phyloP scores from a whole-genome alignment of 257 asterid genomes.

The Solanum verrucosum region DNA sequence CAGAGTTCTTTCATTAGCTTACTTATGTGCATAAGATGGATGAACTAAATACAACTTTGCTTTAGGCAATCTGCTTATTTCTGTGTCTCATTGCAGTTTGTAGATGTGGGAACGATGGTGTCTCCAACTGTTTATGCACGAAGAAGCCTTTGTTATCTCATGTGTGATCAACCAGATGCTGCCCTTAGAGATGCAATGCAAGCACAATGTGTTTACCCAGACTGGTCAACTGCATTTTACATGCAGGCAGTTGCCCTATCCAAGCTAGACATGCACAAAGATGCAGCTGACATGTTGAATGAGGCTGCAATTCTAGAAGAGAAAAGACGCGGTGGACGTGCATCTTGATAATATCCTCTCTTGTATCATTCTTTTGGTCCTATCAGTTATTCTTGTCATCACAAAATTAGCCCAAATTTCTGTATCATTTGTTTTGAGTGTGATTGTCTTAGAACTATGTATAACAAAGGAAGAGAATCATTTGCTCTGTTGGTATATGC shows the following conservation, averaged over 20 bases:
- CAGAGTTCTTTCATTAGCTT: background rate
- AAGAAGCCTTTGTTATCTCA: constrained; percentile 80
- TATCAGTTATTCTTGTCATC: background rate
- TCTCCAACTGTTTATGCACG: constrained; percentile 97
- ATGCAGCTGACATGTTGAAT: constrained; percentile 94
- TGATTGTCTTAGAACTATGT: constrained; percentile 27
- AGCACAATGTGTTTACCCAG: constrained; percentile 84
- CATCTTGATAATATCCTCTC: constrained; percentile 11
- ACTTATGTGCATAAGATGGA: background rate
- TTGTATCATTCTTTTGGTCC: background rate
- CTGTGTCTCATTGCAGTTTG: constrained; percentile 43
- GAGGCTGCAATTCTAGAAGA: constrained; percentile 87
- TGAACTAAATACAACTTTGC: background rate
- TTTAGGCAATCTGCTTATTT: background rate
- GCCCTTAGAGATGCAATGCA: constrained; percentile 99
- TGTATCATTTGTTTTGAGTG: constrained; percentile 35
- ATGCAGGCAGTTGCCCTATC: constrained; percentile 97
- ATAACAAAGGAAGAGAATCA: constrained; percentile 23
- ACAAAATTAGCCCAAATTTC: background rate
- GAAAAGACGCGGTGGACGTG: constrained; percentile 61
- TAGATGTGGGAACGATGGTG: constrained; percentile 94
- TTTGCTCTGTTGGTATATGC: constrained; percentile 10
- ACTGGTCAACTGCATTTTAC: constrained; percentile 95
- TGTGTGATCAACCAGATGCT: constrained; percentile 96
- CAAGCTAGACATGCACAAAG: constrained; percentile 94